phyloP scores from a whole-genome alignment of 768 basidiomycete species.

The Tricholoma saponaceum region DNA sequence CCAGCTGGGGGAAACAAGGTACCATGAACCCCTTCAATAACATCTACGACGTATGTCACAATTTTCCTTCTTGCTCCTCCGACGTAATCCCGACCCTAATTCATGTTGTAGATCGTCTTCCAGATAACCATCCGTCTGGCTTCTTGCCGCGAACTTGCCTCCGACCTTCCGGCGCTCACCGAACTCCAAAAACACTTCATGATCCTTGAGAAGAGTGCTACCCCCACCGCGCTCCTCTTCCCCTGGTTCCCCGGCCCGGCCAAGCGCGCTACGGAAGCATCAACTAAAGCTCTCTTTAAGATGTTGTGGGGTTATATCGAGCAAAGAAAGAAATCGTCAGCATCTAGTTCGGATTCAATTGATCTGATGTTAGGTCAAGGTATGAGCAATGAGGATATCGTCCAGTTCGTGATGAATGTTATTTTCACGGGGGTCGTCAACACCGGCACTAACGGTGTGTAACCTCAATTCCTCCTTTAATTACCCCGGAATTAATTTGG shows the following conservation, averaged over 20 bases:
- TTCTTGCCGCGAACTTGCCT: conserved; percentile 24
- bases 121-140: conserved; percentile 27
- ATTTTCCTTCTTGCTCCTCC: not conserved
- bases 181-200: conserved; percentile 16
- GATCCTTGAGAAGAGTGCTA: conserved; percentile 27
- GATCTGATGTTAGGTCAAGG: conserved; percentile 32
- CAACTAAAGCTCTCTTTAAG: conserved; percentile 25
- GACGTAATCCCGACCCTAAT: not conserved
- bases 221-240: conserved; percentile 27
- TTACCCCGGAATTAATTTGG: not conserved
- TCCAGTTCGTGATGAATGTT: conserved; percentile 28
- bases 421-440: conserved; percentile 34
- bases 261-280: conserved; percentile 24
- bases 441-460: conserved; percentile 8
- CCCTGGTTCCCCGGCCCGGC: conserved; percentile 31
- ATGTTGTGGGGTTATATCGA: conserved; percentile 23
- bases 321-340: conserved; percentile 19
- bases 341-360: conserved; percentile 25
- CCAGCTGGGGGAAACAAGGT: conserved; percentile 19
- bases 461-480: not conserved
- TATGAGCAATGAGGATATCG: conserved; percentile 19
- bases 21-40: conserved; percentile 21
- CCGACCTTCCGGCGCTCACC: conserved; percentile 13
- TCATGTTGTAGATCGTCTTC: conserved; percentile 18
- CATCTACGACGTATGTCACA: conserved; percentile 16